Percentiles rank a stretch among this genome's conserved stretches.
These are phyloP conservation scores for Fomitopsis serialis DNA, from an alignment of 768 basidiomycete species.

Conservation along the genomic window DNA sequence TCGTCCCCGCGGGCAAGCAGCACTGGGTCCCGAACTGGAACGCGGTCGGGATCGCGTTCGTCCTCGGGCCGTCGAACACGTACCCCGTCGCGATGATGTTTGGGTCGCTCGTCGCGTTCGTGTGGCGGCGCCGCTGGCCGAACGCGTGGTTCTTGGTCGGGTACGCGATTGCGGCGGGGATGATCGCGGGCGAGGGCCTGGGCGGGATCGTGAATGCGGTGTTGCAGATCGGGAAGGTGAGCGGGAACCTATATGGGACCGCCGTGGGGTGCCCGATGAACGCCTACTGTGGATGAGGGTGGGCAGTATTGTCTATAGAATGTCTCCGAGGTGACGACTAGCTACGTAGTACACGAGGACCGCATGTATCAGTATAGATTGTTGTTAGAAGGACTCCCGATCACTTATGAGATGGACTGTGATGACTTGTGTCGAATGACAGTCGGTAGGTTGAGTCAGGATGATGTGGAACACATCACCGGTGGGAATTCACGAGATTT, in stretches of 20 bases:
- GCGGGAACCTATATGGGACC: slow-evolving; percentile 23
- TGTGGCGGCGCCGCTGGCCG: slow-evolving; percentile 11
- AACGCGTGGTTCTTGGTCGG: slow-evolving; percentile 19
- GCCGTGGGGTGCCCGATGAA: slow-evolving; percentile 25
- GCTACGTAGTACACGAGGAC: too few species aligned
- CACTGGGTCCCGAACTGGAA: slow-evolving; percentile 19
- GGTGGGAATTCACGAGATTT: too few species aligned
- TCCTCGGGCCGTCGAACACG: slow-evolving; percentile 15
- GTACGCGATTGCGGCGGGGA: slow-evolving; percentile 33
- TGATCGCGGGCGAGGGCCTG: slow-evolving; percentile 36
- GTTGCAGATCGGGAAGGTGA: slow-evolving; percentile 24
- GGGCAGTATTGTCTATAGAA: too few species aligned
- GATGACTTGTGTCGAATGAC: too few species aligned
- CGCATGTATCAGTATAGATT: too few species aligned
- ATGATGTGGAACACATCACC: too few species aligned
- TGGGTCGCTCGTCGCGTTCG: slow-evolving; percentile 11
- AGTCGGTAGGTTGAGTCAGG: too few species aligned
- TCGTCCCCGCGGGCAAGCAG: slow-evolving; percentile 6
- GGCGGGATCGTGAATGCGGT: slow-evolving; percentile 30
- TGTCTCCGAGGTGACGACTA: too few species aligned
- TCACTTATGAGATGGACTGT: too few species aligned
- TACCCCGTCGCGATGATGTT: slow-evolving; percentile 20
- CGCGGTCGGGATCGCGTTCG: slow-evolving; percentile 19
- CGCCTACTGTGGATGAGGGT: slow-evolving; percentile 22
- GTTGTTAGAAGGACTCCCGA: too few species aligned